phyloP scores from a whole-genome alignment of 768 basidiomycete species.

The Rhodocollybia butyracea region DNA sequence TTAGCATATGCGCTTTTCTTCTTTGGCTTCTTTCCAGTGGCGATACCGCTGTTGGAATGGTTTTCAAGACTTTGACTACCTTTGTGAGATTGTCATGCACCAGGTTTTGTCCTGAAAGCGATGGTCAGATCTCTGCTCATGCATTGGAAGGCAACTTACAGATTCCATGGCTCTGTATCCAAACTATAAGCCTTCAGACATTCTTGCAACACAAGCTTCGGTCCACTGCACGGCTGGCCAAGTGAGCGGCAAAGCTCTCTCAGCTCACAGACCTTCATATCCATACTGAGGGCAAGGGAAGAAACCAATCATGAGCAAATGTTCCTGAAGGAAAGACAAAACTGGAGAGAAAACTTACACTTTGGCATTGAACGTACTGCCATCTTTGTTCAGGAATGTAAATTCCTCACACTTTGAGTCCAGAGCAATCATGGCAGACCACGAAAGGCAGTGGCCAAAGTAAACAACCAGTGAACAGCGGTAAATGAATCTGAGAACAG shows the following conservation, averaged over 20 bases:
- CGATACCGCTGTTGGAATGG: no score
- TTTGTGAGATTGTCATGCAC: background rate
- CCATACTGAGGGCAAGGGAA: background rate
- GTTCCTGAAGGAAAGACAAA: no score
- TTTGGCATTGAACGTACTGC: background rate
- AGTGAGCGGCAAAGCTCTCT: background rate
- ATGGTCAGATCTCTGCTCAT: no score
- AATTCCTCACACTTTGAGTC: background rate
- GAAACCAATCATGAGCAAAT: background rate
- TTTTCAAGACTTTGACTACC: background rate
- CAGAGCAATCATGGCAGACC: background rate
- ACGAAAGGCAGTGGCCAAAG: no score
- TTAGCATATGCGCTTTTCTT: background rate
- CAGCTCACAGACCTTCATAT: background rate
- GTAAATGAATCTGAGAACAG: no score
- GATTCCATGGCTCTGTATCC: slow-evolving; percentile 12
- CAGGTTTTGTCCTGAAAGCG: background rate
- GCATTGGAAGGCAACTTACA: slow-evolving; percentile 6
- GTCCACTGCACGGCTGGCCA: slow-evolving; percentile 7
- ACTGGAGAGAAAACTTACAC: no score
- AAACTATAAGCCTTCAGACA: slow-evolving; percentile 12
- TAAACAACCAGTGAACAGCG: no score
- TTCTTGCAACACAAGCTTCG: slow-evolving; percentile 4
- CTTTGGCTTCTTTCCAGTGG: background rate
- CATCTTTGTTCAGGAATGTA: background rate